Evolutionary conservation across 31 red algal species (phyloP), one percentile per base, ranked within the genome.

Genomic region (Odonthalia washingtoniensis): DNA sequence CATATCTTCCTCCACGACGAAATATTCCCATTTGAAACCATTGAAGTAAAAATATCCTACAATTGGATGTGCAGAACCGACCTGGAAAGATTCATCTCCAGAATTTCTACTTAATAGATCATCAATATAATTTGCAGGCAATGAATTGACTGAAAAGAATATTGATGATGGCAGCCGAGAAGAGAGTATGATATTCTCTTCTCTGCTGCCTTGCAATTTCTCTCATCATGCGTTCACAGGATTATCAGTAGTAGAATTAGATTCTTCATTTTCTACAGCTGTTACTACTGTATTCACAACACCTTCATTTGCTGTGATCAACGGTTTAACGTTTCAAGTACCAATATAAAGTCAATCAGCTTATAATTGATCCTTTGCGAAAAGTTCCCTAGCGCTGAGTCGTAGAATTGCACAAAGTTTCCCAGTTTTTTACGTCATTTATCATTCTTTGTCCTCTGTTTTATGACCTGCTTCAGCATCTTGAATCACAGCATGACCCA

Each of bases 11-110:
- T 91, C 94, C 30, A 80, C 85, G 16, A 90, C 85, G 81, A 98
- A 98, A 83, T 98, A 91, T 26, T 81, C 83, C 95, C 95, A 98
- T 80, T 98, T 98, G 53, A 98, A 98, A 6, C 92, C 95, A 78
- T 98, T 98, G 21, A 98, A 69, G 35, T 94, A 74, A 32, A 88
- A 94, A 85, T 94, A 91, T 12, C 95, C 95, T 36, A 94, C 67
- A 57, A 72, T 98, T 4, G 82, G 87, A 18, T 89, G 92, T 0
- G 85, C 89, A 14, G 86, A 82, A 42, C 85, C 92, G 52, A 90
- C 88, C 63, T 86, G 79, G 33, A 68, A 82, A 4, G 78, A 86
- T 30, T 94, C 87, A 43, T 97, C 95, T 26, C 78, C 81, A 38
- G 95, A 88, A 38, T 91, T 79, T 45, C 91, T 68, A 26, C 77